Conservation (phyloP, 345 rosid species). For the Sisymbrium altissimum region DNA sequence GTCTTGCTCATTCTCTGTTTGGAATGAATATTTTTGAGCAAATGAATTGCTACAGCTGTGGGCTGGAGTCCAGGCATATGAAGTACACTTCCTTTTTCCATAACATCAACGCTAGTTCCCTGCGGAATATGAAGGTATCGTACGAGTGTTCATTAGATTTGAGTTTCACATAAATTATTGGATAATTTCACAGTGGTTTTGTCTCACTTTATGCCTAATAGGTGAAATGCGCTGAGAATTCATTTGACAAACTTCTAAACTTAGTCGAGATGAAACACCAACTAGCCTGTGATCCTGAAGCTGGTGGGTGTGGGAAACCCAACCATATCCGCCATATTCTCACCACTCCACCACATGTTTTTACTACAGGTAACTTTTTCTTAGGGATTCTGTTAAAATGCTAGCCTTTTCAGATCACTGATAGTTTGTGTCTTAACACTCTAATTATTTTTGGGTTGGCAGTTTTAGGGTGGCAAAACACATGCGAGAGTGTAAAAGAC, state of each 20-base stretch:
- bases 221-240: slow-evolving; percentile 67
- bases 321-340: slow-evolving; percentile 81
- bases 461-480: slow-evolving; percentile 98
- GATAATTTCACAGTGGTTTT: not conserved
- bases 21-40: slow-evolving; percentile 85
- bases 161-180: not conserved
- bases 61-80: slow-evolving; percentile 80
- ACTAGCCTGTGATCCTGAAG: slow-evolving; percentile 80
- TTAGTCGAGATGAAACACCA: slow-evolving; percentile 90
- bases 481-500: slow-evolving; percentile 79
- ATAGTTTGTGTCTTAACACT: slow-evolving; percentile 1
- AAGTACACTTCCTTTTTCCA: slow-evolving; percentile 93
- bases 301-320: slow-evolving; percentile 83
- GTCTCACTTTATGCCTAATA: slow-evolving; percentile 31
- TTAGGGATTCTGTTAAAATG: not conserved
- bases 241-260: slow-evolving; percentile 74
- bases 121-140: slow-evolving; percentile 80
- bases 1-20: slow-evolving; percentile 82
- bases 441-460: slow-evolving; percentile 28
- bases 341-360: slow-evolving; percentile 69
- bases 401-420: slow-evolving; percentile 4
- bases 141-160: not conserved
- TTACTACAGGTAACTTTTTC: slow-evolving; percentile 63
- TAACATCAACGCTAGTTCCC: slow-evolving; percentile 87
- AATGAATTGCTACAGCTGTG: slow-evolving; percentile 78